These are phyloP conservation scores for Neocucurbitaria cava DNA, from an alignment of 2,329 filamentous ascomycete species.

Conservation along the genomic window DNA sequence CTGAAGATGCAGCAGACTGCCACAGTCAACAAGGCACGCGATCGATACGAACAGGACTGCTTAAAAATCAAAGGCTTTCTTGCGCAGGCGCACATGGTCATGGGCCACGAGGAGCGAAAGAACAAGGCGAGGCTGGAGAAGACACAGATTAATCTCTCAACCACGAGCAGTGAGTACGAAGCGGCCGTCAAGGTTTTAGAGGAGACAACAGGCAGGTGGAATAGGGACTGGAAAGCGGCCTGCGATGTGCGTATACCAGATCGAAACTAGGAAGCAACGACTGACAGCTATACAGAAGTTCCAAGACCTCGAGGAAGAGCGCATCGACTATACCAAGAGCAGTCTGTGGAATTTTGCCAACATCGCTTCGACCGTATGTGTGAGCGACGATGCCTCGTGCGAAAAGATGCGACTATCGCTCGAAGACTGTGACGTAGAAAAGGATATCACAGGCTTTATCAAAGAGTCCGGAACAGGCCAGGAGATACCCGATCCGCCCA, in stretches of 20 bases:
- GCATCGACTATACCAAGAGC: conserved; percentile 95
- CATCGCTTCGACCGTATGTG: conserved; percentile 94
- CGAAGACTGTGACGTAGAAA: conserved; percentile 95
- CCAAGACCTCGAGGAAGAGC: conserved; percentile 96
- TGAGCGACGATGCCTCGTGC: conserved; percentile 91
- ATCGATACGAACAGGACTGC: conserved; percentile 96
- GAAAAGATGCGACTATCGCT: conserved; percentile 94
- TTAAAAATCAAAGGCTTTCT: conserved; percentile 98
- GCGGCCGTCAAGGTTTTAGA: conserved; percentile 90
- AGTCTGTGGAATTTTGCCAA: conserved; percentile 98
- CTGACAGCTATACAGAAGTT: conserved; percentile 72
- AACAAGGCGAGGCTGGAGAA: conserved; percentile 99
- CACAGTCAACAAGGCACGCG: conserved; percentile 91
- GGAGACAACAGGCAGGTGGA: conserved; percentile 95
- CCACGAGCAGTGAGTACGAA: conserved; percentile 93
- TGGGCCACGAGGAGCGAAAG: conserved; percentile 98
- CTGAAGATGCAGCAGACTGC: conserved; percentile 91
- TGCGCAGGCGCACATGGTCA: conserved; percentile 99
- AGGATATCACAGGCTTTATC: conserved; percentile 91
- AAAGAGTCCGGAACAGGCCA: conserved; percentile 88
- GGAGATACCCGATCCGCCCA: conserved; percentile 95
- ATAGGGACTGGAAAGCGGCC: conserved; percentile 96
- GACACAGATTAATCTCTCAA: conserved; percentile 93
- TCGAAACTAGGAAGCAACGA: neutral
- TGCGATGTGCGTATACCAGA: conserved; percentile 66